Evolutionary conservation across 805 yeast species (phyloP), one percentile per base, ranked within the genome.

Genomic region (Nakazawaea ishiwadae): DNA sequence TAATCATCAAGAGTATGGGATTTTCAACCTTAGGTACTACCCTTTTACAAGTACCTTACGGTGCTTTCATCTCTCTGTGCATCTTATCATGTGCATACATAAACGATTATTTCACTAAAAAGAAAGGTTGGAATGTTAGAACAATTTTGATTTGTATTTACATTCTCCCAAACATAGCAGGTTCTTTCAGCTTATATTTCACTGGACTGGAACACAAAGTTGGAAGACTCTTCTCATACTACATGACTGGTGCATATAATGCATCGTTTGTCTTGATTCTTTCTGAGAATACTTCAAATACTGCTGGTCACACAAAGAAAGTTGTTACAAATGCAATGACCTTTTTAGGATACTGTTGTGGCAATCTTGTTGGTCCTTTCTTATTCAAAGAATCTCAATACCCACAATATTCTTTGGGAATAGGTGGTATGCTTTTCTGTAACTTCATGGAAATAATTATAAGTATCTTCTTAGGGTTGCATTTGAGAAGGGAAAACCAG

Each of bases 271-370:
- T 15, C 39, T 45, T 37, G 43, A 29, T 57, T 16, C 48, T 63
- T 34, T 52, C 62, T 7, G 44, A 51, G 37, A 48, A 62, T 24
- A 55, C 59, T 33, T 56, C 67, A 21, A 66, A 66, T 42, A 64
- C 69, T 15, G 64, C 70, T 2, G 69, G 70, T 0, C 55, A 62
- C 27, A 63, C 68, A 15, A 66, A 65, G 39, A 55, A 66, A 39
- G 52, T 63, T 32, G 50, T 60, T 23, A 47, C 68, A 27, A 61
- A 60, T 37, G 60, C 58, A 14, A 44, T 58, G 14, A 60, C 62
- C 5, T 61, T 65, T 62, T 54, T 65, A 40, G 61, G 58, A 16
- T 63, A 63, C 42, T 59, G 67, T 9, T 43, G 62, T 19, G 66
- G 63, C 1, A 52, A 60, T 43, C 51, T 66, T 21, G 58, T 60